Evolutionary conservation across 1,284 basidiomycete genomes (phyloP).

Genomic region (Marasmius tenuissimus): DNA sequence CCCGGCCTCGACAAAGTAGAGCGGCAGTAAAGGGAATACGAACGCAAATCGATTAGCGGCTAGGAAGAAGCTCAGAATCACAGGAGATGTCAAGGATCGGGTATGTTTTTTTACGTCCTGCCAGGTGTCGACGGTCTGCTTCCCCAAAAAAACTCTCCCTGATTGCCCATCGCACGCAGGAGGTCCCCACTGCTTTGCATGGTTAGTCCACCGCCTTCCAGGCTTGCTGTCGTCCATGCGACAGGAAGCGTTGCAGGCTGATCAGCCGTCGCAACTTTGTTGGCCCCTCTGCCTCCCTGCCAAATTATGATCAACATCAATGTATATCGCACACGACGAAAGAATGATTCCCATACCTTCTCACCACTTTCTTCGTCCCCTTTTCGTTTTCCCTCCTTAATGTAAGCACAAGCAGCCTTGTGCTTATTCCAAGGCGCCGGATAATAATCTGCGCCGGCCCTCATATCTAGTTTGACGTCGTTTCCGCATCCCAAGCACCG

Average conservation of each 20-base stretch:
- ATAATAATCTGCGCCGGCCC: background rate
- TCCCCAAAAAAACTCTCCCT: background rate
- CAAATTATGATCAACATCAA: too few relatives aligned
- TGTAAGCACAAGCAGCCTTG: background rate
- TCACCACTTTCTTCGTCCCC: background rate
- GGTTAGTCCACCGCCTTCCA: background rate
- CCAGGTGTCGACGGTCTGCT: background rate
- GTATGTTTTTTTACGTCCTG: too few relatives aligned
- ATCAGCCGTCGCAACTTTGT: background rate
- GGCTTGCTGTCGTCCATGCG: background rate
- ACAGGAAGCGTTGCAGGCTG: background rate
- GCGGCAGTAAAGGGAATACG: too few relatives aligned
- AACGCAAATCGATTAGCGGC: too few relatives aligned
- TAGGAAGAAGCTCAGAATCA: too few relatives aligned
- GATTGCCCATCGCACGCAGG: background rate
- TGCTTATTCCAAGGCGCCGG: background rate
- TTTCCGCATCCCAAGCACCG: constrained; percentile 3
- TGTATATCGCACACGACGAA: too few relatives aligned
- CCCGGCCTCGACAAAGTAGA: too few relatives aligned
- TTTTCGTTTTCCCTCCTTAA: background rate
- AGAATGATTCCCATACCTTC: too few relatives aligned
- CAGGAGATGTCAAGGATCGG: too few relatives aligned
- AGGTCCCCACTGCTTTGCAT: background rate
- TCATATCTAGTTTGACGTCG: background rate
- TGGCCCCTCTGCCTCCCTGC: background rate